Evolutionary conservation across 1,284 basidiomycete species (phyloP), one percentile per base, ranked within the genome.

Genomic region (Stygiomarasmius scandens): DNA sequence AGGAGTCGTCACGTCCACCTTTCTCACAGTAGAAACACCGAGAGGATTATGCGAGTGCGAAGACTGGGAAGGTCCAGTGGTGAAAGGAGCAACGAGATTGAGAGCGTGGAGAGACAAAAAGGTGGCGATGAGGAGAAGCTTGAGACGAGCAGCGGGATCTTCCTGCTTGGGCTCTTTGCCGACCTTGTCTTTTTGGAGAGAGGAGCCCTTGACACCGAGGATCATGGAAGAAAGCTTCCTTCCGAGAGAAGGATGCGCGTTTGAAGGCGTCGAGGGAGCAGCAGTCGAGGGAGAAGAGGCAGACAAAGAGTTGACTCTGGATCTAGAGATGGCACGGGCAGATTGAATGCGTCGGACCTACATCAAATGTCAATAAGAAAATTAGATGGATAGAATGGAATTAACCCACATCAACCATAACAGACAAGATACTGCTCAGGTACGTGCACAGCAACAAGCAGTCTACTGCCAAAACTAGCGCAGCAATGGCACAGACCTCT

Each of bases 401-500:
- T 36, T 49, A 49, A 66, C 83, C 67, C 62, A 93, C 91, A 80
- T 98, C 96, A 64, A 98, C 90, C 91, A 98, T 97, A 70, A 99
- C 84, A 43, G 88, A 89, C 60, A 99, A 77, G 58, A 98, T 87
- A 2, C 93, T 89, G 1, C 92, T 84, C 70, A 96, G 92, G 75
- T 98, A 97, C 0, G 93, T 93, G 72, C 92, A 92, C 61, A 98
- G 84, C 72, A 95, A 83, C 51, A 95, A 68, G 72, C 95, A 97
- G 72, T 99, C 96, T 55, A 95, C 83, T 10, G 83, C 81, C 54
- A 99, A 81, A 54, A 94, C 84, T 34, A 98, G 74, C 0, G 94
- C 95, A 1, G 95, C 96, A 14, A 99, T 84, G 29, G 95, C 92
- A 72, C 96, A 99, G 67, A 98, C 97, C 73, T 99, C 96, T 64